Base-by-base conservation (phyloP, 1,139 yeast species). In the Yamadazyma jaroonii region DNA sequence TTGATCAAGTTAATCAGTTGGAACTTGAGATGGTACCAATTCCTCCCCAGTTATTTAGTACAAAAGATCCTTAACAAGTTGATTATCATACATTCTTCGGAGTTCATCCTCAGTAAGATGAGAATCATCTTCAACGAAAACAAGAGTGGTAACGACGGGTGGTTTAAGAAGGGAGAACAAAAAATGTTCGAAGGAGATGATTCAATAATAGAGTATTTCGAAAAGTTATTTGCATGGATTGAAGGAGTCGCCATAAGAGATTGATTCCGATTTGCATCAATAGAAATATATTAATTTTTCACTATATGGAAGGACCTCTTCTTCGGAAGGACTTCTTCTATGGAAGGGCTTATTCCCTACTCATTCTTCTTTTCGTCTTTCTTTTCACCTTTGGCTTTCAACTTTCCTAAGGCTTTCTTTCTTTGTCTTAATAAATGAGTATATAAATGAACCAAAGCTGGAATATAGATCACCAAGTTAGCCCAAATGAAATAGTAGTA, bases 381-480 rank as follows among this genome's bases (percentile, higher is more conserved):
- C 37, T 49, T 42, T 34, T 49, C 50, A 39, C 21, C 20, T 6
- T 17, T 17, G 6, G 20, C 20, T 17, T 17, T 37, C 38, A 37
- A 47, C 49, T 63, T 72, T 13, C 67, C 68, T 69, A 81, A 69
- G 3, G 77, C 83, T 67, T 81, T 83, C 59, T 64, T 74, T 67
- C 97, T 81, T 65, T 92, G 97, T 50, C 74, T 79, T 54, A 92
- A 73, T 96, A 92, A 92, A 59, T 94, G 92, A 12, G 85, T 73
- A 65, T 80, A 92, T 55, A 92, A 72, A 54, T 83, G 77, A 59
- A 87, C 89, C 57, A 90, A 79, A 0, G 97, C 96, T 6, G 97
- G 97, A 33, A 83, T 69, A 57, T 90, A 92, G 13, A 83, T 71
- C 29, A 77, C 60, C 62, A 92, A 70, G 37, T 78, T 68, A 2